phyloP scores from a whole-genome alignment of 2,329 filamentous ascomycete species.

The Aspergillus versicolor region DNA sequence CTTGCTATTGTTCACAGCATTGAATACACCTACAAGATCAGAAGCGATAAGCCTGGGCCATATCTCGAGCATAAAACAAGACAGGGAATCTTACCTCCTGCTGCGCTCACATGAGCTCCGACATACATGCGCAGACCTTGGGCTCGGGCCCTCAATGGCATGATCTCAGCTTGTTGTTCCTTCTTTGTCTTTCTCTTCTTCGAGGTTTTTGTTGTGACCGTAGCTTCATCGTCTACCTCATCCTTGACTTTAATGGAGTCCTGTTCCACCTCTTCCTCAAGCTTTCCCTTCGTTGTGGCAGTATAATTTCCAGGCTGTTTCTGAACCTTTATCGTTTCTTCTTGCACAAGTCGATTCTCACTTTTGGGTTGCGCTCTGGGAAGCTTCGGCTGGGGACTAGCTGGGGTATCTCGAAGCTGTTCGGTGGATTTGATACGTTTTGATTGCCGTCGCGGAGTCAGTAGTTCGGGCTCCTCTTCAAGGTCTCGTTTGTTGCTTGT shows the following conservation, averaged over 20 bases:
- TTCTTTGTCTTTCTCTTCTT: slow-evolving; percentile 55
- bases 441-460: slow-evolving; percentile 28
- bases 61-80: neutral
- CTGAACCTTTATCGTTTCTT: slow-evolving; percentile 16
- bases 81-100: slow-evolving; percentile 63
- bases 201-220: slow-evolving; percentile 49
- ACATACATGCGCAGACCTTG: slow-evolving; percentile 75
- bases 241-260: slow-evolving; percentile 16
- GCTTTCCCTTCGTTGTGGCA: slow-evolving; percentile 15
- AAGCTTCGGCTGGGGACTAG: neutral
- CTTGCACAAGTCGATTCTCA: neutral
- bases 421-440: slow-evolving; percentile 29
- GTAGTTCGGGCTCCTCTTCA: slow-evolving; percentile 22
- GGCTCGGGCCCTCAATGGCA: slow-evolving; percentile 69
- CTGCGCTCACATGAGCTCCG: slow-evolving; percentile 86
- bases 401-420: neutral
- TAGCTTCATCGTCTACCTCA: slow-evolving; percentile 15
- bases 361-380: neutral
- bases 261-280: slow-evolving; percentile 15
- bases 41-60: slow-evolving; percentile 12
- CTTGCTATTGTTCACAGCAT: slow-evolving; percentile 73
- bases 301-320: neutral
- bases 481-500: slow-evolving; percentile 28
- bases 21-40: slow-evolving; percentile 71
- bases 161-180: slow-evolving; percentile 55